A percentile compares a stretch with the other conserved stretches of the same genome.
Conservation (phyloP, 2,329 filamentous ascomycete species). For the Calonectria fujianensis region DNA sequence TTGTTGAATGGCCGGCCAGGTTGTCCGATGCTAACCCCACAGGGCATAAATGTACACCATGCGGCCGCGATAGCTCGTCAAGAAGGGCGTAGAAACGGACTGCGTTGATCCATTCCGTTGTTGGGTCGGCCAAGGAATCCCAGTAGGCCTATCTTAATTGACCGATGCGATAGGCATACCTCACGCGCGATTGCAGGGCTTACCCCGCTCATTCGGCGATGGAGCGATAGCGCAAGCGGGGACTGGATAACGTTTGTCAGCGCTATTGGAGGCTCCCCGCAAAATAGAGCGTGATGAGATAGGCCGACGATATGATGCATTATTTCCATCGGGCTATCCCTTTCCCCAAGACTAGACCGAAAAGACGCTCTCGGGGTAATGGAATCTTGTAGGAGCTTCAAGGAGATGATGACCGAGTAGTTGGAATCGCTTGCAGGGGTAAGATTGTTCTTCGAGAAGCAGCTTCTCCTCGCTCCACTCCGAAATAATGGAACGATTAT, state of each 20-base stretch:
- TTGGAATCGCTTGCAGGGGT: neutral
- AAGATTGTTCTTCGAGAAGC: neutral
- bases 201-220: slow-evolving; percentile 7
- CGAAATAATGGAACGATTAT: slow-evolving; percentile 7
- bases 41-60: neutral
- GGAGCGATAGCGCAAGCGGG: slow-evolving; percentile 1
- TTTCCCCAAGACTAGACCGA: neutral
- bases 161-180: slow-evolving; percentile 25
- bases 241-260: slow-evolving; percentile 19
- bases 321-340: neutral
- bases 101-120: neutral
- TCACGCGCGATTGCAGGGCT: neutral
- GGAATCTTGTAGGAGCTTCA: neutral
- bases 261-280: slow-evolving; percentile 3
- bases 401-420: neutral
- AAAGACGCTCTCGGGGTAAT: neutral
- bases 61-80: neutral
- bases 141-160: slow-evolving; percentile 17
- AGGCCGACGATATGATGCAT: slow-evolving; percentile 17
- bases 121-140: neutral
- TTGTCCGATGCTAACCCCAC: neutral
- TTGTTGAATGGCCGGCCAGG: neutral
- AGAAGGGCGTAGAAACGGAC: neutral
- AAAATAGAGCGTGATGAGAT: slow-evolving; percentile 1
- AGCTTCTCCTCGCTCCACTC: neutral